Evolutionary conservation across 345 rosid genomes (phyloP).

Genomic region (Murraya paniculata): DNA sequence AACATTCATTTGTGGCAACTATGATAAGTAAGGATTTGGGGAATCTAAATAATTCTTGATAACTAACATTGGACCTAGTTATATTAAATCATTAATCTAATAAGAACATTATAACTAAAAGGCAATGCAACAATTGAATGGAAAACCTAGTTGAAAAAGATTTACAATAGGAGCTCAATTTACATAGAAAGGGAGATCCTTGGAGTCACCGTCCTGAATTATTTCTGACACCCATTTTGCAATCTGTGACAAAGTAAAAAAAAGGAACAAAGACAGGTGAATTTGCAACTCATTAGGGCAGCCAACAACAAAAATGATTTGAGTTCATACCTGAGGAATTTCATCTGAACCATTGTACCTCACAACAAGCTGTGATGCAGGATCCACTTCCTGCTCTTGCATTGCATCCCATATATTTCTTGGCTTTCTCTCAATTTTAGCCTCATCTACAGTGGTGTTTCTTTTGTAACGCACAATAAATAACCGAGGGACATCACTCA

Average conservation of each 20-base stretch:
- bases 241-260: constrained; percentile 48
- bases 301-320: background rate
- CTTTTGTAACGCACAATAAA: constrained; percentile 80
- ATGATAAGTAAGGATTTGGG: background rate
- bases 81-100: background rate
- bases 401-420: constrained; percentile 51
- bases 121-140: background rate
- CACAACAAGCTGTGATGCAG: constrained; percentile 88
- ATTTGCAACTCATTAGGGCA: background rate
- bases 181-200: constrained; percentile 82
- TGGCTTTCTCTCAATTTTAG: constrained; percentile 40
- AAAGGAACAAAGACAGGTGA: background rate
- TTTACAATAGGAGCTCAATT: constrained; percentile 15
- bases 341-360: constrained; percentile 74
- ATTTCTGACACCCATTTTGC: constrained; percentile 71
- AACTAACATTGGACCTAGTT: background rate
- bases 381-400: constrained; percentile 60
- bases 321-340: constrained; percentile 53
- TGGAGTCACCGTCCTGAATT: constrained; percentile 81
- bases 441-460: constrained; percentile 54
- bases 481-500: constrained; percentile 65
- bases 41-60: background rate
- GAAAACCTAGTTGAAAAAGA: background rate
- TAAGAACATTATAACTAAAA: background rate
- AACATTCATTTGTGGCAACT: background rate